phyloP scores from a whole-genome alignment of 352 stramenopile species.

The Pythium apleroticum region DNA sequence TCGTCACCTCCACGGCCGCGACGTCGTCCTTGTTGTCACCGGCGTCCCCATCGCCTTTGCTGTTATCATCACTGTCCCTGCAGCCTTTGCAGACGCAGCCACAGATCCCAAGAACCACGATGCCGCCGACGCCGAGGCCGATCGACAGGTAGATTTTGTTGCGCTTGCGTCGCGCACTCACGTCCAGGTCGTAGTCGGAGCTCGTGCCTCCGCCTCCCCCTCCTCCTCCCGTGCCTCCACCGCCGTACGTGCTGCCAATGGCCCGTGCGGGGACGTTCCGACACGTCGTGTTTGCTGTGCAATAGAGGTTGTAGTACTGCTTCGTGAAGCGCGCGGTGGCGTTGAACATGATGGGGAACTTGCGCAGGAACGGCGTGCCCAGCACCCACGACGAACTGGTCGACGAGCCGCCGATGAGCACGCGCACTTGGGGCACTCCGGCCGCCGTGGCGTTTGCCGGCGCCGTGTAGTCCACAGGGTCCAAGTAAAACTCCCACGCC shows the following conservation, averaged over 20 bases:
- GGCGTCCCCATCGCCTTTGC: not conserved
- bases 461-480: constrained; percentile 7
- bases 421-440: not conserved
- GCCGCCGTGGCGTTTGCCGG: not conserved
- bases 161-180: constrained; percentile 3
- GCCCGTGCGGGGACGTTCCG: not conserved
- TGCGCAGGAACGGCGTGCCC: constrained; percentile 13
- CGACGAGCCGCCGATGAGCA: not conserved
- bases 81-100: constrained; percentile 12
- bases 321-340: not conserved
- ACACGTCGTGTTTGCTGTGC: constrained; percentile 6
- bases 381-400: not conserved
- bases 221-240: not conserved
- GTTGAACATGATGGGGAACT: constrained; percentile 12
- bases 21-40: not conserved
- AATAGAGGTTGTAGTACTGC: constrained; percentile 5
- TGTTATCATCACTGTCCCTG: not conserved
- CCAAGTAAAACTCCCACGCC: constrained; percentile 12
- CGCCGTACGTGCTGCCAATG: not conserved
- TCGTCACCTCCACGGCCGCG: not conserved
- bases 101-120: constrained; percentile 2
- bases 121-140: constrained; percentile 7
- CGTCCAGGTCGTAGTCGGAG: not conserved
- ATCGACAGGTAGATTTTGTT: constrained; percentile 13
- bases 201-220: constrained; percentile 2